Conservation (phyloP, 2,329 filamentous ascomycete species). For the Penicillium sp. region DNA sequence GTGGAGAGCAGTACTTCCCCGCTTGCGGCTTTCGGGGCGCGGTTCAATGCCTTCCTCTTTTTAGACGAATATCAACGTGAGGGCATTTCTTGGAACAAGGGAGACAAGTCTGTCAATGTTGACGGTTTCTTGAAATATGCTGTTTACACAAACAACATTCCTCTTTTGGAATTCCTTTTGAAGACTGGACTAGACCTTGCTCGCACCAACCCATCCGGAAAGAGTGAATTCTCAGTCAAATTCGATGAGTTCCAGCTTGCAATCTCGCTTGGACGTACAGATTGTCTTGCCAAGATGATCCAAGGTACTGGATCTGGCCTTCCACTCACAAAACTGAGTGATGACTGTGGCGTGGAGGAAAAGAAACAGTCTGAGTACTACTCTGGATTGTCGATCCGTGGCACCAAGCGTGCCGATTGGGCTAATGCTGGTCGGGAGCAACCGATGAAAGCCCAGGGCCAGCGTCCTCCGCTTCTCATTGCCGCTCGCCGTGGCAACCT, state of each 20-base stretch:
- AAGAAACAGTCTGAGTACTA: slow-evolving; percentile 69
- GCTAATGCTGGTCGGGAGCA: slow-evolving; percentile 57
- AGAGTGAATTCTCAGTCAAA: no score
- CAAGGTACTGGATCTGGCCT: slow-evolving; percentile 66
- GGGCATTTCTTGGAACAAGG: not conserved
- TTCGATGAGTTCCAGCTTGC: slow-evolving; percentile 40
- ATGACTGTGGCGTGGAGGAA: slow-evolving; percentile 63
- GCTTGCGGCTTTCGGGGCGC: slow-evolving; percentile 50
- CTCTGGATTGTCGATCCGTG: slow-evolving; percentile 72
- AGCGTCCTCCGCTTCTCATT: slow-evolving; percentile 33
- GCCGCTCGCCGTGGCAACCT: slow-evolving; percentile 52
- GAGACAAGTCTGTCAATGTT: not conserved
- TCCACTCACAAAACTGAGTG: slow-evolving; percentile 65
- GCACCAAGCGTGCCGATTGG: slow-evolving; percentile 74
- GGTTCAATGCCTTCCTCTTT: slow-evolving; percentile 33
- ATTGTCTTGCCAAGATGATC: slow-evolving; percentile 57
- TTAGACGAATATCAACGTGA: not conserved
- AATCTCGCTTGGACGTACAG: slow-evolving; percentile 41
- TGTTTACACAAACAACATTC: slow-evolving; percentile 54
- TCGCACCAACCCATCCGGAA: slow-evolving; percentile 2
- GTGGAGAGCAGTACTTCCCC: slow-evolving; percentile 65
- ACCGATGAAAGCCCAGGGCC: not conserved
- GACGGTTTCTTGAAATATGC: slow-evolving; percentile 44
- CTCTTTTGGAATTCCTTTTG: slow-evolving; percentile 59
- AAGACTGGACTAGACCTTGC: slow-evolving; percentile 44